Evolutionary conservation across 2,329 filamentous ascomycete genomes (phyloP).

Genomic region (Penicillium crustosum): DNA sequence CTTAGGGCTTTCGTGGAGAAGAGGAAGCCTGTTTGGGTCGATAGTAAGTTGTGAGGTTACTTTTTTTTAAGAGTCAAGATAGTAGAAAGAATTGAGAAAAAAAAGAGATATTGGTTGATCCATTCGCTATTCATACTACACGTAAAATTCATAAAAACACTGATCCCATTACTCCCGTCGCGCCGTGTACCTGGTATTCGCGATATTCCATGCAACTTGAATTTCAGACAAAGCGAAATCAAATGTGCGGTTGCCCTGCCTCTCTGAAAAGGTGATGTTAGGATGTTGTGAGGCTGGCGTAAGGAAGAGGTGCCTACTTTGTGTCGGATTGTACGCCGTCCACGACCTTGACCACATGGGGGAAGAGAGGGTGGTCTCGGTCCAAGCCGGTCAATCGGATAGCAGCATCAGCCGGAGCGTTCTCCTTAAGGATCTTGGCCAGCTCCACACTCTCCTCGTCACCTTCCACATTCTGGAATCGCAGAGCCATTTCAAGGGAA

Average conservation of each 20-base stretch:
- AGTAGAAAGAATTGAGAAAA: neutral
- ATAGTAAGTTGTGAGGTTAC: conserved; percentile 39
- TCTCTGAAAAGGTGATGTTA: conserved; percentile 25
- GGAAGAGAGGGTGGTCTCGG: conserved; percentile 72
- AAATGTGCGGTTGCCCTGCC: conserved; percentile 31
- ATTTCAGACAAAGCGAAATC: conserved; percentile 20
- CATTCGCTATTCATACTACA: conserved; percentile 15
- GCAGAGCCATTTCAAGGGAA: conserved; percentile 86
- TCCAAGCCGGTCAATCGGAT: conserved; percentile 79
- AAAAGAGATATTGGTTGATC: conserved; percentile 5
- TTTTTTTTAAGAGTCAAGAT: neutral
- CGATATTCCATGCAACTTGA: conserved; percentile 33
- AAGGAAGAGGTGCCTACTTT: conserved; percentile 31
- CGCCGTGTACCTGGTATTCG: conserved; percentile 30
- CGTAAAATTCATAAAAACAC: conserved; percentile 18
- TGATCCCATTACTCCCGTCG: conserved; percentile 25
- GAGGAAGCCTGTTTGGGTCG: conserved; percentile 63
- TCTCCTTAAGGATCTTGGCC: conserved; percentile 77
- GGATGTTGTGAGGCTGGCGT: neutral
- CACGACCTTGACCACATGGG: conserved; percentile 73
- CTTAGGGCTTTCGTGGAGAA: conserved; percentile 75
- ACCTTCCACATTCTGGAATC: conserved; percentile 90
- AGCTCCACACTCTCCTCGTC: conserved; percentile 88
- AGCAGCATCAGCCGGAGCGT: conserved; percentile 72
- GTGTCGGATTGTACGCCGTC: conserved; percentile 69